Conservation (phyloP, 345 rosid genomes). For the Hypericum androsaemum region DNA sequence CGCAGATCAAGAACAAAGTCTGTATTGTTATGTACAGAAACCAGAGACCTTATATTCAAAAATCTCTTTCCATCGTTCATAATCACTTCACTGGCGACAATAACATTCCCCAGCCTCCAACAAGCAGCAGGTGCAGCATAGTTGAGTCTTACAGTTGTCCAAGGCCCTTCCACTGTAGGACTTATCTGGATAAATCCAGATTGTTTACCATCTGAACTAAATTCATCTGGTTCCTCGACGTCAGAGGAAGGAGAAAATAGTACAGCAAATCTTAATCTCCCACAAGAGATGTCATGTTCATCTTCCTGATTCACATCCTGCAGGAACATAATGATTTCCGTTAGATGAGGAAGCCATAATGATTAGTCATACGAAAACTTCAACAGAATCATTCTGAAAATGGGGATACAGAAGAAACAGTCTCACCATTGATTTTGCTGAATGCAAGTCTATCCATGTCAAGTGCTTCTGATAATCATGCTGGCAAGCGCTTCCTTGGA, state of each 20-base stretch:
- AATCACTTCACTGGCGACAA: conserved; percentile 89
- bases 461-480: conserved; percentile 42
- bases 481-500: conserved; percentile 31
- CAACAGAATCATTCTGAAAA: neutral
- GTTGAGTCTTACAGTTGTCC: conserved; percentile 89
- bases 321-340: conserved; percentile 14
- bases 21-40: conserved; percentile 59
- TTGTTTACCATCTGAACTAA: conserved; percentile 27
- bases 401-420: neutral
- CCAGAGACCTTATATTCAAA: conserved; percentile 82
- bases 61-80: conserved; percentile 72
- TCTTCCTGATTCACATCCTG: conserved; percentile 38
- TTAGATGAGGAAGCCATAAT: neutral
- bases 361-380: neutral
- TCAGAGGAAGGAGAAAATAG: conserved; percentile 49
- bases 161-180: conserved; percentile 83
- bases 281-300: conserved; percentile 26
- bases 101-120: conserved; percentile 88
- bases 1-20: conserved; percentile 56
- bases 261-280: conserved; percentile 66
- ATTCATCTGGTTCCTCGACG: conserved; percentile 31
- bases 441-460: conserved; percentile 57
- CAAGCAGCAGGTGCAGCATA: conserved; percentile 98
- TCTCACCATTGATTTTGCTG: conserved; percentile 42
- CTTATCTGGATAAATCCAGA: conserved; percentile 89